phyloP scores from a whole-genome alignment of 2,329 filamentous ascomycete genomes.

The Colletotrichum kahawae region DNA sequence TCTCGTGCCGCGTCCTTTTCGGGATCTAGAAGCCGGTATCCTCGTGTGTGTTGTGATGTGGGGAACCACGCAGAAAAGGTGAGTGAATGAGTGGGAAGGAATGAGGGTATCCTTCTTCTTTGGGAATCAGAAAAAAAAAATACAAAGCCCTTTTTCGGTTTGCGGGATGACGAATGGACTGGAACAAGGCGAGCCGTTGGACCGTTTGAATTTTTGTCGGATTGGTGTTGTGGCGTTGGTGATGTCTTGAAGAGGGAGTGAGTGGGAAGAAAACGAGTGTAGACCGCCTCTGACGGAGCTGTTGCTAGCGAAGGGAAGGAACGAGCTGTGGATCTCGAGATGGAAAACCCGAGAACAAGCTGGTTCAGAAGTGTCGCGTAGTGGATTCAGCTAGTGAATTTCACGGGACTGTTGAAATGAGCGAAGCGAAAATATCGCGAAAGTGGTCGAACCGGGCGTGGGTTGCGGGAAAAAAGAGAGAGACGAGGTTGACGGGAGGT shows the following conservation, averaged over 20 bases:
- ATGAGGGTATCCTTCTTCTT: background rate
- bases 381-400: constrained; percentile 2
- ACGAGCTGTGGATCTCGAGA: constrained; percentile 1
- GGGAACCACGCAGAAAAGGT: background rate
- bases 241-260: background rate
- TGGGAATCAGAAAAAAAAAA: background rate
- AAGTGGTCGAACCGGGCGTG: background rate
- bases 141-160: background rate
- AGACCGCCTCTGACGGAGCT: constrained; percentile 14
- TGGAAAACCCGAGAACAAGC: background rate
- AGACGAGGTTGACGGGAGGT: background rate
- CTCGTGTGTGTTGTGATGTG: background rate
- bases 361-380: background rate
- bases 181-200: background rate
- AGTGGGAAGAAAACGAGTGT: constrained; percentile 8
- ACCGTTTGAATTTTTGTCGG: background rate
- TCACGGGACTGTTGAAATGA: background rate
- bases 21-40: constrained; percentile 9
- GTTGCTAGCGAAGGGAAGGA: constrained; percentile 1
- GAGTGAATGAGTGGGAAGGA: background rate
- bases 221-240: background rate
- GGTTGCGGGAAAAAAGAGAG: background rate
- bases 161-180: constrained; percentile 4
- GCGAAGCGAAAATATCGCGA: background rate
- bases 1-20: constrained; percentile 19